A percentile compares a stretch with the other conserved stretches of the same genome.
These are phyloP conservation scores for Saururus chinensis DNA, from an alignment of 164 flowering plant species.

Conservation along the genomic window DNA sequence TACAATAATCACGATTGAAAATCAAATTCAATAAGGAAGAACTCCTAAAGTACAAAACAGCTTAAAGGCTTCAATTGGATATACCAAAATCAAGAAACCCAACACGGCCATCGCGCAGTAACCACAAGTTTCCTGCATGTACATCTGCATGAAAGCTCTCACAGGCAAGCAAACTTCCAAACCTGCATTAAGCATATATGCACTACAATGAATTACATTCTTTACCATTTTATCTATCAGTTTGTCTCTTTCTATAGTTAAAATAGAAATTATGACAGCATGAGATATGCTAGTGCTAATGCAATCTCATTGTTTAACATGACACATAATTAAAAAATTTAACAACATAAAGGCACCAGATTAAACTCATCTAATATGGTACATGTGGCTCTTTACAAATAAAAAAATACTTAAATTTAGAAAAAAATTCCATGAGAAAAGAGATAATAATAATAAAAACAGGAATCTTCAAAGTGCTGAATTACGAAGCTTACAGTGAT, in stretches of 20 bases:
- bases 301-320: no score
- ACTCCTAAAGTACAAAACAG: background rate
- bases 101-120: constrained; percentile 90
- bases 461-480: no score
- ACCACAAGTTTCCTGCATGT: constrained; percentile 94
- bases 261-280: no score
- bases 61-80: background rate
- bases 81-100: constrained; percentile 95
- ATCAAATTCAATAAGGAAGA: background rate
- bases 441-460: no score
- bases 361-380: no score
- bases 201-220: background rate
- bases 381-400: no score
- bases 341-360: no score
- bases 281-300: no score
- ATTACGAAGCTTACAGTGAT: no score
- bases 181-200: constrained; percentile 38
- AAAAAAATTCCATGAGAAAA: no score
- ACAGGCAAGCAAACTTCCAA: constrained; percentile 94
- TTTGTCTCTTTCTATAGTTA: background rate
- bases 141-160: constrained; percentile 97
- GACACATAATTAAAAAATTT: no score
- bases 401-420: no score
- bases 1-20: constrained; percentile 9
- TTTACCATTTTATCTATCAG: background rate